Conservation (phyloP, 2,329 filamentous ascomycete species). For the Fusarium gaditjirri region DNA sequence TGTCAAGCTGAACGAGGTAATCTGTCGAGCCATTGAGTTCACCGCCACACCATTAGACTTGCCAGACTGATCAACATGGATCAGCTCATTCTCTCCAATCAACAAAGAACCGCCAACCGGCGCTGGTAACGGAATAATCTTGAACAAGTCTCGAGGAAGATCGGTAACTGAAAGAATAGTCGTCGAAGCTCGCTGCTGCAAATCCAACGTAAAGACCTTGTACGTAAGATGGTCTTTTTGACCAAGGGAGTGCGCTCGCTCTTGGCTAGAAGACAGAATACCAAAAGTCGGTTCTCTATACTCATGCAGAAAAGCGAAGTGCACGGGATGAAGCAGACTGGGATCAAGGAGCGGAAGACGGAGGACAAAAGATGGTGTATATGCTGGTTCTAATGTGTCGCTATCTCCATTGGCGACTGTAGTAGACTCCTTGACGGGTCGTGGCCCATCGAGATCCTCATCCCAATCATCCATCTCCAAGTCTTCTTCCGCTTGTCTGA, state of each 20-base stretch:
- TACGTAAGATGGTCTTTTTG: conserved; percentile 89
- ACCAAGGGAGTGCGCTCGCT: conserved; percentile 80
- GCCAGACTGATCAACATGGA: conserved; percentile 95
- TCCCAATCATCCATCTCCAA: conserved; percentile 93
- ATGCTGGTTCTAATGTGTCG: conserved; percentile 69
- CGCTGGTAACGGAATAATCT: conserved; percentile 82
- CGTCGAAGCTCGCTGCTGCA: conserved; percentile 93
- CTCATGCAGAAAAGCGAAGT: conserved; percentile 93
- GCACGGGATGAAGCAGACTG: conserved; percentile 85
- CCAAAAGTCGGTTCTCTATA: conserved; percentile 98
- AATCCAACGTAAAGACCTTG: conserved; percentile 93
- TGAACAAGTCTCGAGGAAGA: conserved; percentile 87
- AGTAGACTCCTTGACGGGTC: conserved; percentile 60
- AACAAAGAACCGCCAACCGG: conserved; percentile 91
- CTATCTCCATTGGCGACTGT: conserved; percentile 50
- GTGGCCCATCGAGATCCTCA: conserved; percentile 78
- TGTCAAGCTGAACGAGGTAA: conserved; percentile 83
- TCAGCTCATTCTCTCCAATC: conserved; percentile 87
- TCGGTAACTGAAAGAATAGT: conserved; percentile 87
- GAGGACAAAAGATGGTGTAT: conserved; percentile 92
- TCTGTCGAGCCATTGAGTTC: conserved; percentile 86
- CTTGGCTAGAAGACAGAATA: conserved; percentile 82
- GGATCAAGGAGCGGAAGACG: conserved; percentile 90
- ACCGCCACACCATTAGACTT: conserved; percentile 93
- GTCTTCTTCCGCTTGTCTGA: conserved; percentile 86